Base-by-base conservation (phyloP, 805 yeast genomes). In the Ogataea chonburiensis region DNA sequence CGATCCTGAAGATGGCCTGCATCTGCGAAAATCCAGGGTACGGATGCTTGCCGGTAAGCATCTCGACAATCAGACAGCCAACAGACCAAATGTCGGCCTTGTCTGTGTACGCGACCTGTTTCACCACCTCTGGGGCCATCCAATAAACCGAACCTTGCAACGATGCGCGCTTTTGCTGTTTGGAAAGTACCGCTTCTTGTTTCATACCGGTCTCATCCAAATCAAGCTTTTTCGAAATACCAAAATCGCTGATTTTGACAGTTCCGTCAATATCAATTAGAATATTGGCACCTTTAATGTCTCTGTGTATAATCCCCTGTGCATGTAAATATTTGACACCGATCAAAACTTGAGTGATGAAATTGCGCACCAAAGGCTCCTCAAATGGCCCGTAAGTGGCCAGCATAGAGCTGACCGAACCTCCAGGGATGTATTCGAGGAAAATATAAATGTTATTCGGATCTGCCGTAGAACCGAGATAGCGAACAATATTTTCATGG, bases 51-150 rank as follows among this genome's bases (percentile, higher is more conserved):
- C 96, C 98, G 0, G 98, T 88, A 52, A 86, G 81, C 95, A 93
- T 88, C 60, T 93, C 98, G 21, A 93, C 81, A 10, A 91, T 75
- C 17, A 93, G 71, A 59, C 98, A 93, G 0, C 98, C 98, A 7
- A 94, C 82, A 0, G 96, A 86, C 98, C 98, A 93, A 17, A 93
- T 87, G 58, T 93, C 98, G 0, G 96, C 95, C 60, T 86, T 87
- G 24, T 83, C 80, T 1, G 98, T 91, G 35, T 91, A 86, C 0
- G 88, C 86, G 2, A 86, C 81, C 55, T 89, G 97, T 52, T 88
- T 86, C 12, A 93, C 98, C 7, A 93, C 98, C 58, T 93, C 98
- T 0, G 98, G 98, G 0, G 98, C 98, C 98, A 93, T 93, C 98
- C 98, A 93, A 56, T 82, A 93, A 0, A 91, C 88, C 0, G 96